Conservation (phyloP, 257 asterid genomes). For the Cinchona pubescens region DNA sequence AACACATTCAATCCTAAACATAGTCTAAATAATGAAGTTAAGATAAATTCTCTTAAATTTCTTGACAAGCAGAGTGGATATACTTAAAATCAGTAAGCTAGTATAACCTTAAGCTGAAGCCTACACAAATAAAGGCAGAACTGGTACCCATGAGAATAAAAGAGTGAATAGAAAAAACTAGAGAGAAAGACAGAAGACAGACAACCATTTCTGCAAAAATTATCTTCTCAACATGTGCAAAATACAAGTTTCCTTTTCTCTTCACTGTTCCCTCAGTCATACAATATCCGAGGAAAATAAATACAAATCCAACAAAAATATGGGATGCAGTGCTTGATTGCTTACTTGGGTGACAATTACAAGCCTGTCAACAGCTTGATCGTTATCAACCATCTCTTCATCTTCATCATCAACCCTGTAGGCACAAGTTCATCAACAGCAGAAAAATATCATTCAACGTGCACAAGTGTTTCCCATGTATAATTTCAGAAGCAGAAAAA, state of each 20-base stretch:
- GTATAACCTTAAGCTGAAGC: neutral
- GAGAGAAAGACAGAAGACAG: neutral
- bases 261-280: neutral
- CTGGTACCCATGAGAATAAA: neutral
- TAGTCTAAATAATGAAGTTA: neutral
- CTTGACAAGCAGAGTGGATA: neutral
- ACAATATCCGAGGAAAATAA: neutral
- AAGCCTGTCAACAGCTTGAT: constrained; percentile 74
- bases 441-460: neutral
- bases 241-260: neutral
- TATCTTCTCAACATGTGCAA: neutral
- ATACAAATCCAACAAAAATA: neutral
- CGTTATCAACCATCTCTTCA: constrained; percentile 56
- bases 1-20: neutral
- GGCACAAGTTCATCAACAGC: constrained; percentile 13
- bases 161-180: neutral
- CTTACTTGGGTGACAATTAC: constrained; percentile 81
- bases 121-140: neutral
- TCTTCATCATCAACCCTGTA: constrained; percentile 71
- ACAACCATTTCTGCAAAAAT: neutral
- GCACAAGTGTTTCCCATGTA: neutral
- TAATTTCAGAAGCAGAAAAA: neutral
- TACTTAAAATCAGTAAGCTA: neutral
- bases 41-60: neutral
- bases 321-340: constrained; percentile 2